Percentiles rank a stretch among this genome's conserved stretches.
Evolutionary conservation across 139 green algal genomes (phyloP).

Genomic region (Raphidocelis subcapitata): DNA sequence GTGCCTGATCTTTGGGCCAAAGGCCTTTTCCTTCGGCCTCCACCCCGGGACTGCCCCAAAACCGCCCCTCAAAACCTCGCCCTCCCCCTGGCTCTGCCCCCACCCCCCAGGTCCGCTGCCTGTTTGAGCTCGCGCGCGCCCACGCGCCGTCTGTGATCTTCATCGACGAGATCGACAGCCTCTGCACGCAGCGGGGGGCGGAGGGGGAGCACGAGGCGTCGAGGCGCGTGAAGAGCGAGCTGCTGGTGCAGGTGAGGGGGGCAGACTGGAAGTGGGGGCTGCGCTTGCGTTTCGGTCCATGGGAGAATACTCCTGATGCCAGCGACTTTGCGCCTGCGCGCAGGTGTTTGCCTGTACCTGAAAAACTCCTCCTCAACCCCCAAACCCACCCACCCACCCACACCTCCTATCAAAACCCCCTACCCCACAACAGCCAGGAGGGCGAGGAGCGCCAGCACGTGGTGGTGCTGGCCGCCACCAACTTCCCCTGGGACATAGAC

Average conservation of each 20-base stretch:
- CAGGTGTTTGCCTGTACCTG: too few relatives aligned
- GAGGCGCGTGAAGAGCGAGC: constrained; percentile 90
- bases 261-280: too few relatives aligned
- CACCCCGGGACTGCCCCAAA: too few relatives aligned
- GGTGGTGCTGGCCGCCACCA: constrained; percentile 95
- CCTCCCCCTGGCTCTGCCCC: neutral
- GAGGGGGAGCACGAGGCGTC: constrained; percentile 88
- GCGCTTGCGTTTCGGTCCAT: too few relatives aligned
- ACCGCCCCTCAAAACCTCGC: neutral
- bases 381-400: too few relatives aligned
- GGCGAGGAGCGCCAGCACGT: constrained; percentile 60
- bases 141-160: constrained; percentile 84
- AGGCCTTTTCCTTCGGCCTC: too few relatives aligned
- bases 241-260: constrained; percentile 82
- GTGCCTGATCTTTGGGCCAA: too few relatives aligned
- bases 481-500: constrained; percentile 97
- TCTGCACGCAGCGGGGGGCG: constrained; percentile 78
- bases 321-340: too few relatives aligned
- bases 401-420: constrained; percentile 39
- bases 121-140: constrained; percentile 86
- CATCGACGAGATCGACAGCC: constrained; percentile 92
- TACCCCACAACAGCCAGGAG: constrained; percentile 42
- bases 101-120: constrained; percentile 65
- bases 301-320: too few relatives aligned
- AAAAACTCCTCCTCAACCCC: too few relatives aligned